Percentiles rank a stretch among this genome's conserved stretches.
These are phyloP conservation scores for Epichloe hybrida DNA, from an alignment of 2,329 filamentous ascomycete genomes.

Conservation along the genomic window DNA sequence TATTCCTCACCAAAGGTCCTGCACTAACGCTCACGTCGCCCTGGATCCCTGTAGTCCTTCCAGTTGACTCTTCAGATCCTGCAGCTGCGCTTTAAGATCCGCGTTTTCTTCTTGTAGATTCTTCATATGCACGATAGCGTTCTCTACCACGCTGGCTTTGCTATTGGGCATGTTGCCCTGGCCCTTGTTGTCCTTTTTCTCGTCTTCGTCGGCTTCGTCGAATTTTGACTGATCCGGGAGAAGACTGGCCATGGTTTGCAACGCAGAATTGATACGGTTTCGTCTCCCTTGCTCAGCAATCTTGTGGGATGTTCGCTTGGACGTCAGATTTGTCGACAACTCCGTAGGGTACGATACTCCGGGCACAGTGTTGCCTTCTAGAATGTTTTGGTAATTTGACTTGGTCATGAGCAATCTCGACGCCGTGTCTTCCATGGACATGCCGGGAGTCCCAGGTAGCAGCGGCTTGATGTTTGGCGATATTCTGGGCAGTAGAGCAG, in stretches of 20 bases:
- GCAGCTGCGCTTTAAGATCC: conserved; percentile 49
- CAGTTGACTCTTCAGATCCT: conserved; percentile 19
- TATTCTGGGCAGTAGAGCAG: conserved; percentile 75
- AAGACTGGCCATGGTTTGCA: conserved; percentile 80
- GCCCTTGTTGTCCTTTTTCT: conserved; percentile 32
- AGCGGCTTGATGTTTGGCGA: conserved; percentile 91
- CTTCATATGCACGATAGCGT: conserved; percentile 91
- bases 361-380: conserved; percentile 83
- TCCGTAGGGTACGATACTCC: conserved; percentile 85
- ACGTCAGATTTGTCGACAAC: conserved; percentile 84
- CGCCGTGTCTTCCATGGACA: conserved; percentile 44
- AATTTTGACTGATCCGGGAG: conserved; percentile 47
- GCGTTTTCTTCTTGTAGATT: conserved; percentile 62
- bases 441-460: conserved; percentile 46
- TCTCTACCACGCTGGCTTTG: conserved; percentile 95
- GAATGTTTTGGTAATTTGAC: conserved; percentile 94
- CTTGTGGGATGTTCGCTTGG: conserved; percentile 94
- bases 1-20: neutral
- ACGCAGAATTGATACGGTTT: conserved; percentile 86
- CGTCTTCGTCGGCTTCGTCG: conserved; percentile 28
- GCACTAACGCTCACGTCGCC: neutral
- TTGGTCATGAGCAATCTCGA: conserved; percentile 79
- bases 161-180: conserved; percentile 53
- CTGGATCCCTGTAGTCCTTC: conserved; percentile 9
- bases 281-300: conserved; percentile 91